These are phyloP conservation scores for Fusarium foetens DNA, from an alignment of 2,329 filamentous ascomycete species.

Conservation along the genomic window DNA sequence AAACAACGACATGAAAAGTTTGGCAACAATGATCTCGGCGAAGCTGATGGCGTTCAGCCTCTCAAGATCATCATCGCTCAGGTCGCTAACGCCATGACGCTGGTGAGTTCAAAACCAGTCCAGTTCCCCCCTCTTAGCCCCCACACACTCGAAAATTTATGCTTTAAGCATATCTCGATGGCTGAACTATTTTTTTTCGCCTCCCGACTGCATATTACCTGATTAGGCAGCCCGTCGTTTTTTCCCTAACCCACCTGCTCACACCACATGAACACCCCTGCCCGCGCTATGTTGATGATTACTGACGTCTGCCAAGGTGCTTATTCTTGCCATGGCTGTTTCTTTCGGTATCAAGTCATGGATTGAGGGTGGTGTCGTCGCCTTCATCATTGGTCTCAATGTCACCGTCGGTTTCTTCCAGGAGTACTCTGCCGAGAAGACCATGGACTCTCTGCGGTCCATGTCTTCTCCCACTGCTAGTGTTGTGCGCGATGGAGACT, in stretches of 20 bases:
- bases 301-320: constrained; percentile 50
- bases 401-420: constrained; percentile 62
- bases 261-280: constrained; percentile 5
- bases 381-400: constrained; percentile 67
- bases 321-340: constrained; percentile 67
- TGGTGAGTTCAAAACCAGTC: constrained; percentile 55
- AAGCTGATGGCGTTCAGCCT: constrained; percentile 60
- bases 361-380: constrained; percentile 69
- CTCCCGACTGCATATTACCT: constrained; percentile 45
- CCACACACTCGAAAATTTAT: constrained; percentile 10
- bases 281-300: not conserved
- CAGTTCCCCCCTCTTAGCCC: not conserved
- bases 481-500: constrained; percentile 55
- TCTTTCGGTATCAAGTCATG: constrained; percentile 68
- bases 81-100: constrained; percentile 75
- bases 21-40: constrained; percentile 68
- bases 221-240: constrained; percentile 56
- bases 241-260: constrained; percentile 42
- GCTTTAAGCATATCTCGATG: constrained; percentile 30
- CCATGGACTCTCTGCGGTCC: constrained; percentile 59
- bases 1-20: constrained; percentile 60
- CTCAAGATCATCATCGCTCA: constrained; percentile 70
- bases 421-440: constrained; percentile 60
- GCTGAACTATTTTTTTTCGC: constrained; percentile 44
- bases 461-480: constrained; percentile 57